phyloP scores from a whole-genome alignment of 2,329 filamentous ascomycete species.

The Botrytis porri region DNA sequence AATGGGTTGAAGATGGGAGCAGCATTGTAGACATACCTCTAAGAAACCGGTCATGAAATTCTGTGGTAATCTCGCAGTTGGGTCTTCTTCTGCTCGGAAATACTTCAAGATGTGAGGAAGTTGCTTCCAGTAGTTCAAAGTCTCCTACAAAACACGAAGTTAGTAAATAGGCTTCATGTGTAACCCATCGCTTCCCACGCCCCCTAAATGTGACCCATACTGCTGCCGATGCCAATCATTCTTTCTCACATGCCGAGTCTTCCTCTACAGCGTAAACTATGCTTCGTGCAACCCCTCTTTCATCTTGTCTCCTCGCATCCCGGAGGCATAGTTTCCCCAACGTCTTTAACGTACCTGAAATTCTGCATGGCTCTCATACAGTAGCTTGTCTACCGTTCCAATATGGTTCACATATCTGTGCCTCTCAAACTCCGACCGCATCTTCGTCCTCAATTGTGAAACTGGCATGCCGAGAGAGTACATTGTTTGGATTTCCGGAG shows the following conservation, averaged over 20 bases:
- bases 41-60: slow-evolving; percentile 95
- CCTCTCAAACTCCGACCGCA: slow-evolving; percentile 94
- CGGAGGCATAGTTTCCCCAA: slow-evolving; percentile 7
- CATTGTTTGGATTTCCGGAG: slow-evolving; percentile 95
- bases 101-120: slow-evolving; percentile 93
- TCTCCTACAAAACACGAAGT: slow-evolving; percentile 65
- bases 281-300: not conserved
- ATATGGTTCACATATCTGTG: slow-evolving; percentile 92
- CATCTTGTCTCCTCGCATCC: not conserved
- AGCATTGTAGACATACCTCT: slow-evolving; percentile 61
- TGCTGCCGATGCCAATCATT: not conserved
- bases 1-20: slow-evolving; percentile 79
- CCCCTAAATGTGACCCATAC: not conserved
- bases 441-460: slow-evolving; percentile 83
- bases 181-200: no score
- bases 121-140: slow-evolving; percentile 99
- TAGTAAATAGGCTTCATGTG: not conserved
- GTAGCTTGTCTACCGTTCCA: slow-evolving; percentile 79
- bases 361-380: slow-evolving; percentile 89
- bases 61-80: slow-evolving; percentile 70
- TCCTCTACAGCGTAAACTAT: not conserved
- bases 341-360: slow-evolving; percentile 68
- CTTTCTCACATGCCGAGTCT: not conserved
- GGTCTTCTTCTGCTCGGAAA: slow-evolving; percentile 85
- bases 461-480: slow-evolving; percentile 90